Evolutionary conservation across 331 rosid species (phyloP), one percentile per base, ranked within the genome.

Genomic region (Dryas integrifolia): DNA sequence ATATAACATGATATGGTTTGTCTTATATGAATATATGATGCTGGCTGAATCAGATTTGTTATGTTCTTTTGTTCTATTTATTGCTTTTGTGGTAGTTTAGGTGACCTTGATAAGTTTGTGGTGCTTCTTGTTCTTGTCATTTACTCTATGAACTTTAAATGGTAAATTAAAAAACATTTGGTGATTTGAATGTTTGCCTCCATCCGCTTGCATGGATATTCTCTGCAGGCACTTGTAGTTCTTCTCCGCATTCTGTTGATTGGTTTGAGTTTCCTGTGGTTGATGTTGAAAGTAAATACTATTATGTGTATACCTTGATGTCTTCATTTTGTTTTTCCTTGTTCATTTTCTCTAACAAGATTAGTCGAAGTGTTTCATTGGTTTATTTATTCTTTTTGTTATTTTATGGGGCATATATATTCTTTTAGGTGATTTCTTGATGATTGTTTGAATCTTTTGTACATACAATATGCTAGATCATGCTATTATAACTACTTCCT

Each of bases 31-130:
- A 21, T 57, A 4, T 21, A 35, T 49, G 7, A 0, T 65, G 12
- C n/a, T 44, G 21, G 60, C 10, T 70, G 51, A 72, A 61, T 60
- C 8, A 5, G 35, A 53, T 50, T 67, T 51, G 13, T 48, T 40
- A n/a, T 76, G n/a, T 9, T 67, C 30, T 30, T 21, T 30, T 50
- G 44, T 57, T 43, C 24, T 14, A 40, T 16, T 11, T 7, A n/a
- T 24, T 72, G 69, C 47, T 53, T 4, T 39, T 41, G 24, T 3
- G 41, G n/a, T 14, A 7, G 41, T 44, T 55, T 7, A 18, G 24
- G 74, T 41, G 67, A 58, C 64, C 51, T 35, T 67, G 58, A 21
- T 56, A 58, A 15, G 52, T 24, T 13, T 58, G 14, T 65, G 59
- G 44, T 76, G 14, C n/a, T 65, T 51, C 10, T 56, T 45, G 16